Percentiles rank a stretch among this genome's conserved stretches.
Conservation (phyloP, 345 rosid species). For the Gynandropsis gynandra region DNA sequence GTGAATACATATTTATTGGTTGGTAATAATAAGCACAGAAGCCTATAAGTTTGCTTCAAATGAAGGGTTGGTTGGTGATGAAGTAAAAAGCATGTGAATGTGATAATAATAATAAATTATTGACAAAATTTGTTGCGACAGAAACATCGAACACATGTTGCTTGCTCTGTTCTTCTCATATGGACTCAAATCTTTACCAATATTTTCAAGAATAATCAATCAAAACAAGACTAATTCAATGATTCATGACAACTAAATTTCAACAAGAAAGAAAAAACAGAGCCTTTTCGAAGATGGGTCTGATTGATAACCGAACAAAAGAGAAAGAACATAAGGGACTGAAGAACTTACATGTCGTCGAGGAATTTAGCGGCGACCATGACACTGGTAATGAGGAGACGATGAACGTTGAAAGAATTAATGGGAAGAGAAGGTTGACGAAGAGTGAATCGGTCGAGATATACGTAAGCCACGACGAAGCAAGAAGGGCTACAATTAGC, state of each 20-base stretch:
- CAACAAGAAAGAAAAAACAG: slow-evolving; percentile 1
- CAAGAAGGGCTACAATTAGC: slow-evolving; percentile 90
- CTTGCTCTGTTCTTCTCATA: neutral
- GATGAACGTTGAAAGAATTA: slow-evolving; percentile 80
- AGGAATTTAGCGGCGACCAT: slow-evolving; percentile 84
- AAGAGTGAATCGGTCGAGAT: slow-evolving; percentile 74
- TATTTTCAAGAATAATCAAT: slow-evolving; percentile 3
- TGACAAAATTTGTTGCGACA: too few relatives aligned
- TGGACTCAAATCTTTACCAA: too few relatives aligned
- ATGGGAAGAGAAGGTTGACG: slow-evolving; percentile 70
- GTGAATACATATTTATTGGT: too few relatives aligned
- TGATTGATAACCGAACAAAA: neutral
- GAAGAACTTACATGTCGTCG: slow-evolving; percentile 73
- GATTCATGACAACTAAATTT: too few relatives aligned
- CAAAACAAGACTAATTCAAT: too few relatives aligned
- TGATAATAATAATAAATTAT: too few relatives aligned
- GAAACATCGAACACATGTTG: too few relatives aligned
- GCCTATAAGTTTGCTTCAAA: neutral
- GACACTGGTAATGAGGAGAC: slow-evolving; percentile 80
- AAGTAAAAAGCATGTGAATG: too few relatives aligned
- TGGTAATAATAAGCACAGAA: too few relatives aligned
- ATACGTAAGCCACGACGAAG: slow-evolving; percentile 77
- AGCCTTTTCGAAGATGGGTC: slow-evolving; percentile 13
- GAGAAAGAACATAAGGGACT: neutral
- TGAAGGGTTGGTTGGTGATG: neutral